Evolutionary conservation across 1,284 basidiomycete genomes (phyloP).

Genomic region (Puccinia polysora): DNA sequence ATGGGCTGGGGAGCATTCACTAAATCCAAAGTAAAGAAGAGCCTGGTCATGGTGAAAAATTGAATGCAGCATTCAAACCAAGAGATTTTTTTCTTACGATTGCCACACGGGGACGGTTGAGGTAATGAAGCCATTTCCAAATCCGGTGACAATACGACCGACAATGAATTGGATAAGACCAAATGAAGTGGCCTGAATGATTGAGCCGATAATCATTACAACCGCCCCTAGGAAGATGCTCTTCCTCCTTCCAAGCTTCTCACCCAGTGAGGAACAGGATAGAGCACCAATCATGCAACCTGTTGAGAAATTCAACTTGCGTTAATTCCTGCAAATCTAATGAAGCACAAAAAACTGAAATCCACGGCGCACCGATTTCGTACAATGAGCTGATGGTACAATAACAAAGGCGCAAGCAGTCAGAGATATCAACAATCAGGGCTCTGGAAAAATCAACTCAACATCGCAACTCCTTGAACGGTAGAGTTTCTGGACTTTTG

Average conservation of each 20-base stretch:
- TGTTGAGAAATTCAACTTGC: neutral
- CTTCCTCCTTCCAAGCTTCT: conserved; percentile 59
- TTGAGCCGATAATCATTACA: conserved; percentile 64
- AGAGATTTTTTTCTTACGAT: conserved; percentile 23
- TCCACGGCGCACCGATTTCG: conserved; percentile 15
- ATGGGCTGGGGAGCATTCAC: conserved; percentile 62
- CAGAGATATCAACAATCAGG: too few species aligned
- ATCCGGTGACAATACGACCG: conserved; percentile 62
- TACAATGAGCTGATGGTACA: conserved; percentile 21
- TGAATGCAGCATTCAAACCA: neutral
- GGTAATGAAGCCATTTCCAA: conserved; percentile 66
- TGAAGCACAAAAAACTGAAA: neutral
- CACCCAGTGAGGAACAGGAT: conserved; percentile 60
- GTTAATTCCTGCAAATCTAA: neutral
- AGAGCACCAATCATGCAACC: conserved; percentile 47
- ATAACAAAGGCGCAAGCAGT: neutral
- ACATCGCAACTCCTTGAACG: conserved; percentile 41
- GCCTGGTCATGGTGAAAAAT: neutral
- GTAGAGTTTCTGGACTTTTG: conserved; percentile 39
- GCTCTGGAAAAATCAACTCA: conserved; percentile 17
- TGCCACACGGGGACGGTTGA: conserved; percentile 55
- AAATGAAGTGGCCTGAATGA: conserved; percentile 60
- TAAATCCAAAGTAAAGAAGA: conserved; percentile 57
- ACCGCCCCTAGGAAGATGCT: conserved; percentile 60
- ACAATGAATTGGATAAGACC: conserved; percentile 61